Base-by-base conservation (phyloP, 352 stramenopile species). In the Phytopythium mirpurense region DNA sequence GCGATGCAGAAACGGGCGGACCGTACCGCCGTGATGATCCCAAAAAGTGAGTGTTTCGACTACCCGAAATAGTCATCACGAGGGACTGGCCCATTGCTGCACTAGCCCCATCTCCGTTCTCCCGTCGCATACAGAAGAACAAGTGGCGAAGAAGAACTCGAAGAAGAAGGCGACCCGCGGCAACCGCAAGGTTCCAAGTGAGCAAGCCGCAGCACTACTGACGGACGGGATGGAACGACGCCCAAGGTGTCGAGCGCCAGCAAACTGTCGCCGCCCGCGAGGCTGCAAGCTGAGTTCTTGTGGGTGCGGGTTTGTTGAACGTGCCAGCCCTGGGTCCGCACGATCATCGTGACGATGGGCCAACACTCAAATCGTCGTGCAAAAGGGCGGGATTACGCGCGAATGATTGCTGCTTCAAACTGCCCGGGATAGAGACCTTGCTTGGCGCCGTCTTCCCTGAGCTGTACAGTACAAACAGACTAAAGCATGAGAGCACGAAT, bases 11-110 rank as follows among this genome's bases (percentile, higher is more conserved):
- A 18, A 7, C 47, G 47, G 32, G 47, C 10, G 24, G 12, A 5
- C 18, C 35, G 42, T 23, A 32, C 31, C 46, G 24, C 27, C 51
- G 11, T 34, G 12, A 26, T 44, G 41, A 44, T 37, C 51, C 51
- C 51, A 57, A 57, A 56, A 41, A 47, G 29, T 49, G 41, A 11
- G 40, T 18, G 14, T 34, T 15, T 32, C 37, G 51, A 48, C 40
- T 56, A 40, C 51, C 51, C 51, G 51, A 57, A 57, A 57, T 57
- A 57, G 19, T 49, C 29, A 16, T 26, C 12, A 18, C 27, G 38
- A 35, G 21, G 34, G 23, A 18, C n/a, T 43, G 43, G 16, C 43
- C 43, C 26, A 50, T 18, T 36, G 26, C 43, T 50, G 43, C 43
- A 50, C 43, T 16, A 19, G 41, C 19, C 38, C 38, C 38, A 44